Percentiles rank a stretch among this genome's conserved stretches.
Conservation (phyloP, 73 alveolate species). For the Stentor roeselii region DNA sequence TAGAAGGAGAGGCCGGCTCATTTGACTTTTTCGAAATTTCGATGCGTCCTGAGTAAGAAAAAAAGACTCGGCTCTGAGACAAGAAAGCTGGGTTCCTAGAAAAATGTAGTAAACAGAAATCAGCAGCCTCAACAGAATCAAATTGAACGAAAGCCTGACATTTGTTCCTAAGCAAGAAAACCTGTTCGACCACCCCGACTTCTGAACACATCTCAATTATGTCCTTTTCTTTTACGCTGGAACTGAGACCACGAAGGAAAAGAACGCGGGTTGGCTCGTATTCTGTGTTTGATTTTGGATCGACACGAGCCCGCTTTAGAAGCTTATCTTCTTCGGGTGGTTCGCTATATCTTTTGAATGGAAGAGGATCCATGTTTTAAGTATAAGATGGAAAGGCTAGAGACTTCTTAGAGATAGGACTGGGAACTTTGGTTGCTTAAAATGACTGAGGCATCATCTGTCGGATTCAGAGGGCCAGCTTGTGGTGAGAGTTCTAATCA, state of each 20-base stretch:
- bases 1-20: constrained; percentile 23
- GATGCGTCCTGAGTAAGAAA: constrained; percentile 28
- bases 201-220: constrained; percentile 27
- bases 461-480: too few relatives aligned
- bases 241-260: constrained; percentile 28
- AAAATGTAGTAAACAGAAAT: constrained; percentile 19
- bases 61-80: not conserved
- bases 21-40: not conserved
- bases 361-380: constrained; percentile 22
- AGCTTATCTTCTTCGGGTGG: constrained; percentile 24
- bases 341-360: constrained; percentile 11
- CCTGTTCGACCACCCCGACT: constrained; percentile 34
- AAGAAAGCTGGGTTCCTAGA: constrained; percentile 5
- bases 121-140: constrained; percentile 37
- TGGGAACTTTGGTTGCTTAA: too few relatives aligned
- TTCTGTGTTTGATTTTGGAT: constrained; percentile 29
- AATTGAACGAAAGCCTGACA: constrained; percentile 29
- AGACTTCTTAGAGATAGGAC: too few relatives aligned
- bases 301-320: constrained; percentile 28
- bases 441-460: too few relatives aligned
- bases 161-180: constrained; percentile 16
- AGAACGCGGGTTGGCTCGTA: constrained; percentile 33
- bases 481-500: too few relatives aligned
- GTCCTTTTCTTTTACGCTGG: constrained; percentile 27
- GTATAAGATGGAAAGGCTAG: too few relatives aligned